These are phyloP conservation scores for Aspergillus quadricinctus DNA, from an alignment of 2,329 filamentous ascomycete genomes.

Conservation along the genomic window DNA sequence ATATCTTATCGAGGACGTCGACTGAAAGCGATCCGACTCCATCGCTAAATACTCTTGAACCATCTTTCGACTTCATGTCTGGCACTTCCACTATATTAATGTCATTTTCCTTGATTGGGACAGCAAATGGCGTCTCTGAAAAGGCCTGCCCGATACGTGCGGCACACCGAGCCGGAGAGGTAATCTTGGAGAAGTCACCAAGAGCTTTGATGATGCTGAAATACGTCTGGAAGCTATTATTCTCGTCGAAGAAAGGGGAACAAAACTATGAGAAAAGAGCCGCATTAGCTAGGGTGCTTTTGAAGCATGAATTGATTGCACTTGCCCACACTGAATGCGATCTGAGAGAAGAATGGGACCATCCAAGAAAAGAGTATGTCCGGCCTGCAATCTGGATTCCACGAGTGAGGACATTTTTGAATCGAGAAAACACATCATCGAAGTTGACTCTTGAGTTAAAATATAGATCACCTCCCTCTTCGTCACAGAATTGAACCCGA, in stretches of 20 bases:
- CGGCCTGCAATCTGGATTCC: slow-evolving; percentile 63
- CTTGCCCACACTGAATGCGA: slow-evolving; percentile 61
- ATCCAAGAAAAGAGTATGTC: slow-evolving; percentile 65
- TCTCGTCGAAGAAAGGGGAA: slow-evolving; percentile 42
- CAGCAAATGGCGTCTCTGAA: slow-evolving; percentile 65
- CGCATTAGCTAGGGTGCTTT: not conserved
- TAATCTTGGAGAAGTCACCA: slow-evolving; percentile 49
- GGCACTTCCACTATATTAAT: slow-evolving; percentile 17
- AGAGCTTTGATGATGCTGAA: slow-evolving; percentile 43
- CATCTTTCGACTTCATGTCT: slow-evolving; percentile 25
- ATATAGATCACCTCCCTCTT: slow-evolving; percentile 20
- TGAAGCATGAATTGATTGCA: not conserved
- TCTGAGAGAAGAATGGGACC: slow-evolving; percentile 73
- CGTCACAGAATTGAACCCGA: slow-evolving; percentile 23
- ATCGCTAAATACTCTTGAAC: slow-evolving; percentile 66
- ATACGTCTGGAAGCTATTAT: slow-evolving; percentile 27
- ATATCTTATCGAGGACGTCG: slow-evolving; percentile 55
- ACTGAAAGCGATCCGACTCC: slow-evolving; percentile 70
- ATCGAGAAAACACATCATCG: slow-evolving; percentile 43
- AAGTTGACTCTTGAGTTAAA: slow-evolving; percentile 15
- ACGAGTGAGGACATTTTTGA: slow-evolving; percentile 54
- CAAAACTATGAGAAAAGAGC: slow-evolving; percentile 30
- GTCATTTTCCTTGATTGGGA: slow-evolving; percentile 41
- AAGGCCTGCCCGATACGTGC: slow-evolving; percentile 63
- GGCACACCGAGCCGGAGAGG: slow-evolving; percentile 54